Evolutionary conservation across 2,329 filamentous ascomycete genomes (phyloP).

Genomic region (Intubia oerlemansii): DNA sequence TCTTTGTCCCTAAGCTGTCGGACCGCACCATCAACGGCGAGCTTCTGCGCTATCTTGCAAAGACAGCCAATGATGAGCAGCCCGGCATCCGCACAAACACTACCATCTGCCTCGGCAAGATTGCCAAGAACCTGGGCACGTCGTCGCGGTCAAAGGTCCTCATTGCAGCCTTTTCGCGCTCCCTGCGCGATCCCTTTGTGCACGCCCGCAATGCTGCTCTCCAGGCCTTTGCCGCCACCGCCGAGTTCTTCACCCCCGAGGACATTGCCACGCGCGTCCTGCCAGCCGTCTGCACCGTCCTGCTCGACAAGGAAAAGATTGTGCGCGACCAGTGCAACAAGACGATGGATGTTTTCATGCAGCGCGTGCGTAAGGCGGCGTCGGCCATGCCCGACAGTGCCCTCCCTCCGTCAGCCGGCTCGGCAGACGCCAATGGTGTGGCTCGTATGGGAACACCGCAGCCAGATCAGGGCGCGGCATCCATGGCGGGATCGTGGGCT

Average conservation of each 20-base stretch:
- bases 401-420: conserved; percentile 42
- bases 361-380: conserved; percentile 61
- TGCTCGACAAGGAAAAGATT: conserved; percentile 91
- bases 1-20: conserved; percentile 71
- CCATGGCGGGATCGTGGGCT: conserved; percentile 38
- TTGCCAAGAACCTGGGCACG: conserved; percentile 67
- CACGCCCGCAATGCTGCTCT: conserved; percentile 82
- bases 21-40: conserved; percentile 90
- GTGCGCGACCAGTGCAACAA: conserved; percentile 83
- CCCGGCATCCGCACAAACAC: conserved; percentile 95
- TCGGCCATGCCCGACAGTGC: conserved; percentile 60
- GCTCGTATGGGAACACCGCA: conserved; percentile 68
- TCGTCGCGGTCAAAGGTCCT: conserved; percentile 74
- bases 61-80: conserved; percentile 93
- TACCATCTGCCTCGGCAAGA: conserved; percentile 91
- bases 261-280: conserved; percentile 72
- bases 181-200: conserved; percentile 80
- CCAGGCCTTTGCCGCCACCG: conserved; percentile 66
- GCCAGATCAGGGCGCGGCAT: conserved; percentile 14
- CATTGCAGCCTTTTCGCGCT: conserved; percentile 75
- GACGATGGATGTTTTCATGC: conserved; percentile 68
- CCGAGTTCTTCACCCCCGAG: conserved; percentile 71
- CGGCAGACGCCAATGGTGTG: conserved; percentile 25
- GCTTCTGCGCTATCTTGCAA: conserved; percentile 71
- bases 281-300: conserved; percentile 59